Evolutionary conservation across 192 early-diverging fungal species (phyloP).

Genomic region (Entomortierella lignicola): DNA sequence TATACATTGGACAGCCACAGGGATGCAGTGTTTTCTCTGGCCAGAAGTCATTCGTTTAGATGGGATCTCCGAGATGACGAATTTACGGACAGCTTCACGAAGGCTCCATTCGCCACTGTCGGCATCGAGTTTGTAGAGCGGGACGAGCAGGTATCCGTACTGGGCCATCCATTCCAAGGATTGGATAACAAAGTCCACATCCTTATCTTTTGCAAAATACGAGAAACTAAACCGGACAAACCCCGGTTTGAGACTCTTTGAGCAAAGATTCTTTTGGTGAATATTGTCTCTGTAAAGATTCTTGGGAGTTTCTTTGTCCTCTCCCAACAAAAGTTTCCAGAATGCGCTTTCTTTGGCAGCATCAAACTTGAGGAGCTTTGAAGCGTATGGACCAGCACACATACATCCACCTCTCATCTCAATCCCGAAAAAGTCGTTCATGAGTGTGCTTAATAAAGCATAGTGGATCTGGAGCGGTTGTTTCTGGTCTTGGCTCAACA

Average conservation of each 20-base stretch:
- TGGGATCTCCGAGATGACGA: neutral
- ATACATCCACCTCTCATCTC: slow-evolving; percentile 59
- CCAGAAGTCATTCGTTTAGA: slow-evolving; percentile 4
- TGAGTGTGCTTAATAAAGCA: slow-evolving; percentile 49
- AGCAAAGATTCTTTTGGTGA: slow-evolving; percentile 23
- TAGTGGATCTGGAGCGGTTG: slow-evolving; percentile 43
- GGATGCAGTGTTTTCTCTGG: slow-evolving; percentile 17
- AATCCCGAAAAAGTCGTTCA: slow-evolving; percentile 63
- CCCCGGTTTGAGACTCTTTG: slow-evolving; percentile 46
- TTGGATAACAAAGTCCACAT: slow-evolving; percentile 55
- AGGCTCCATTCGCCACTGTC: slow-evolving; percentile 27
- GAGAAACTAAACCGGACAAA: slow-evolving; percentile 56
- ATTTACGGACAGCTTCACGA: slow-evolving; percentile 14
- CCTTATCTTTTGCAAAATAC: slow-evolving; percentile 49
- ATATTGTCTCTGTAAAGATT: neutral
- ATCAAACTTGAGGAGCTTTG: slow-evolving; percentile 34
- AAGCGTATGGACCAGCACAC: slow-evolving; percentile 53
- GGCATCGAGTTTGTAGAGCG: slow-evolving; percentile 38
- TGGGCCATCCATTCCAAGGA: slow-evolving; percentile 54
- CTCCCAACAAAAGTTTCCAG: slow-evolving; percentile 37
- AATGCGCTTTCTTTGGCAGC: slow-evolving; percentile 26
- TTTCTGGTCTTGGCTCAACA: neutral
- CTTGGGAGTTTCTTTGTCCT: neutral
- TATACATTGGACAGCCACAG: slow-evolving; percentile 31
- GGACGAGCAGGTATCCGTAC: slow-evolving; percentile 41